These are phyloP conservation scores for Lentinula detonsa DNA, from an alignment of 768 basidiomycete species.

Conservation along the genomic window DNA sequence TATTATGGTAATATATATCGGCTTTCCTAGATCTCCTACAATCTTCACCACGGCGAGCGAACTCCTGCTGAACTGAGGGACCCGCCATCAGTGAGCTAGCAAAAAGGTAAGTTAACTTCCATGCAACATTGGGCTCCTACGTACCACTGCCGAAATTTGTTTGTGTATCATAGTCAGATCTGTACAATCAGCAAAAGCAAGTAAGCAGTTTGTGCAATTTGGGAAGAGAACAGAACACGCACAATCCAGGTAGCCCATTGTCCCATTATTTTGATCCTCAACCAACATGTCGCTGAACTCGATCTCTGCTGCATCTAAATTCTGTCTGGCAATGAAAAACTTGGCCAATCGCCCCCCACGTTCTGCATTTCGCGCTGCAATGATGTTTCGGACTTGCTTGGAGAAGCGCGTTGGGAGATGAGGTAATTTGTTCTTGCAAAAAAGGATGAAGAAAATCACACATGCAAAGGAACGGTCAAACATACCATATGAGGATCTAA, in stretches of 20 bases:
- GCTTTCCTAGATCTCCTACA: neutral
- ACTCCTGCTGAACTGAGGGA: slow-evolving; percentile 33
- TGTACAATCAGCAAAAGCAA: slow-evolving; percentile 12
- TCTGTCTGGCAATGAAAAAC: slow-evolving; percentile 80
- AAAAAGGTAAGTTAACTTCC: neutral
- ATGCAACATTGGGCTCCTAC: slow-evolving; percentile 11
- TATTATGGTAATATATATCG: neutral
- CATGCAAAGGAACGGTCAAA: slow-evolving; percentile 15
- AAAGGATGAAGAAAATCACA: slow-evolving; percentile 1
- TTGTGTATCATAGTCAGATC: slow-evolving; percentile 44
- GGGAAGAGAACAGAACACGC: slow-evolving; percentile 20
- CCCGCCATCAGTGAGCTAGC: slow-evolving; percentile 33
- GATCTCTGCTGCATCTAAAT: slow-evolving; percentile 87
- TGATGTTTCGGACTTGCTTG: slow-evolving; percentile 77
- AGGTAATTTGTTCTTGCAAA: slow-evolving; percentile 60
- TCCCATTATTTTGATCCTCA: slow-evolving; percentile 97
- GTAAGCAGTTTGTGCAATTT: neutral
- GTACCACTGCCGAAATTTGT: slow-evolving; percentile 42
- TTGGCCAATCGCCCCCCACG: slow-evolving; percentile 48
- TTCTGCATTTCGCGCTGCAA: slow-evolving; percentile 57
- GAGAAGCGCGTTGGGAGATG: slow-evolving; percentile 70
- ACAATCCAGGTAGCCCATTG: slow-evolving; percentile 90
- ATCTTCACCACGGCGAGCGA: slow-evolving; percentile 35
- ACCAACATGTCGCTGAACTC: slow-evolving; percentile 97
- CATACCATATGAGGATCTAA: slow-evolving; percentile 66